Percentiles rank a stretch among this genome's conserved stretches.
These are phyloP conservation scores for Papiliotrema fonsecae DNA, from an alignment of 1,284 basidiomycete genomes.

Conservation along the genomic window DNA sequence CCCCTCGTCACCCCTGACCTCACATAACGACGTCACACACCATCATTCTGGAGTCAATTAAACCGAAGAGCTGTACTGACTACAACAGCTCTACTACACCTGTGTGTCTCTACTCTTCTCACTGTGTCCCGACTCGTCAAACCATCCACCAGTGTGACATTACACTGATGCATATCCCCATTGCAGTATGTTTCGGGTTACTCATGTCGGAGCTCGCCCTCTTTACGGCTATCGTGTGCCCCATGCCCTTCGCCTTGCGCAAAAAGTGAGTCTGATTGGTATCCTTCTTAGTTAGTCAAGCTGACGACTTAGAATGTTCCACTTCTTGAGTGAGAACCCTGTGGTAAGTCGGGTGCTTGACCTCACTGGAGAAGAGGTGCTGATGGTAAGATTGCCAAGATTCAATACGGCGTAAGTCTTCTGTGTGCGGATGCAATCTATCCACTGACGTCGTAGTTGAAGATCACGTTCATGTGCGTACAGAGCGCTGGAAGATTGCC, in stretches of 20 bases:
- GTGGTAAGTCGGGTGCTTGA: conserved; percentile 24
- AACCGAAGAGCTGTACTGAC: no score
- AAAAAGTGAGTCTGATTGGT: conserved; percentile 37
- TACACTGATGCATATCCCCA: neutral
- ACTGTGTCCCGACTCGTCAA: neutral
- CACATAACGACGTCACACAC: no score
- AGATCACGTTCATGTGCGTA: conserved; percentile 88
- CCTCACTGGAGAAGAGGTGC: neutral
- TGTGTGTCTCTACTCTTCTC: conserved; percentile 16
- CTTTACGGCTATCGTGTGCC: conserved; percentile 44
- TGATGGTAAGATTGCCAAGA: conserved; percentile 49
- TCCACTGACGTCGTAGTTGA: conserved; percentile 51
- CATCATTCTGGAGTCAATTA: no score
- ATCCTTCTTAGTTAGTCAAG: neutral
- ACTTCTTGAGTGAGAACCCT: conserved; percentile 50
- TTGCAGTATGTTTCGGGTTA: conserved; percentile 45
- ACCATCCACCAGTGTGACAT: neutral
- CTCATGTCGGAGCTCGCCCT: conserved; percentile 45
- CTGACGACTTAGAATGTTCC: conserved; percentile 39
- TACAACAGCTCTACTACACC: conserved; percentile 43
- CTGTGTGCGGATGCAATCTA: neutral
- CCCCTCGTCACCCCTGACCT: no score
- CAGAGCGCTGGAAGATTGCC: neutral
- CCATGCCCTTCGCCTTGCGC: conserved; percentile 47
- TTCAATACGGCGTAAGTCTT: conserved; percentile 50